phyloP scores from a whole-genome alignment of 2,329 filamentous ascomycete species.

The Chrysoporthe cubensis region DNA sequence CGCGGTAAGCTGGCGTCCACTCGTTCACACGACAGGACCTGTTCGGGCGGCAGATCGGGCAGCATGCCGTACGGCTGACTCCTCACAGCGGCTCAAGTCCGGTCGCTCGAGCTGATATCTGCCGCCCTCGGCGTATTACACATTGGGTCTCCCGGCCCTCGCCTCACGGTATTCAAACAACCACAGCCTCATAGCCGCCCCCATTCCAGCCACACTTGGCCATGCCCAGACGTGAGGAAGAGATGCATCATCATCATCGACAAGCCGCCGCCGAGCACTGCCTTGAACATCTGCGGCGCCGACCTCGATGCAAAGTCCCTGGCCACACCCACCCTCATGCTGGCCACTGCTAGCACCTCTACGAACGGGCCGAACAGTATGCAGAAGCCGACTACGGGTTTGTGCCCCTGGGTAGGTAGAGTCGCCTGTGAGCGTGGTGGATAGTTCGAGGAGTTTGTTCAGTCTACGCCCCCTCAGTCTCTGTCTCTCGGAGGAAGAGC shows the following conservation, averaged over 20 bases:
- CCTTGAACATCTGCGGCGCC: slow-evolving; percentile 55
- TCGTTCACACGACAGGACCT: background rate
- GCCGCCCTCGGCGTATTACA: slow-evolving; percentile 28
- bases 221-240: slow-evolving; percentile 55
- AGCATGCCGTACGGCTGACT: background rate
- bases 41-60: background rate
- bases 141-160: slow-evolving; percentile 27
- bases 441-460: slow-evolving; percentile 36
- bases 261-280: slow-evolving; percentile 50
- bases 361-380: too few species aligned
- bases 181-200: slow-evolving; percentile 33
- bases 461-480: slow-evolving; percentile 4
- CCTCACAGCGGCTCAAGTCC: background rate
- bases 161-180: background rate
- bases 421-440: slow-evolving; percentile 52
- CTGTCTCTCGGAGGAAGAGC: slow-evolving; percentile 17
- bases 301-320: slow-evolving; percentile 46
- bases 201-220: slow-evolving; percentile 50
- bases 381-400: too few species aligned
- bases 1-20: background rate
- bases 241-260: slow-evolving; percentile 51
- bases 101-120: background rate
- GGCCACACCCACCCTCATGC: slow-evolving; percentile 41
- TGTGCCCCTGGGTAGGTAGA: too few species aligned
- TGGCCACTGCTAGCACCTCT: slow-evolving; percentile 43